Base-by-base conservation (phyloP, 352 stramenopile genomes). In the Aphanomyces stellatus region DNA sequence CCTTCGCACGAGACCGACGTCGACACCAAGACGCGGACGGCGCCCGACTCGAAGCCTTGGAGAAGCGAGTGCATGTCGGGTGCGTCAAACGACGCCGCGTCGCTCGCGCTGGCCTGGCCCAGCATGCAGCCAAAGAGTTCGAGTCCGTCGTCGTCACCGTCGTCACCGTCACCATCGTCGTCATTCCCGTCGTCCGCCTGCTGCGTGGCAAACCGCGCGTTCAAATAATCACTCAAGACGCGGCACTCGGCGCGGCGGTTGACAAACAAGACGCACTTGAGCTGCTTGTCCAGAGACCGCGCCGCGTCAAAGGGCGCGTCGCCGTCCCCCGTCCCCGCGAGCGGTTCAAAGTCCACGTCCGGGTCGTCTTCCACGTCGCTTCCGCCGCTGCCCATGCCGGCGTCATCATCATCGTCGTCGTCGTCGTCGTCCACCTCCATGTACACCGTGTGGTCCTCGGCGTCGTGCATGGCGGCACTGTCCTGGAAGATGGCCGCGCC, bases 221-320 rank as follows among this genome's bases (percentile, higher is more conserved):
- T 93, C 2, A 96, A 72, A 53, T 72, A 95, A 46, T 95, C 87
- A 0, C 74, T 82, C 56, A 95, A 43, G 2, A 93, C 79, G 51
- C 84, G 87, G 40, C 82, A 90, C 67, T 93, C 86, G 25, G 78
- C 77, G n/a, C 88, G 80, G 22, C 81, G 90, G 46, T 88, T 79
- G 11, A 95, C 87, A 57, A 95, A 95, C 42, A 96, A 71, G 33
- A 96, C 93, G 22, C 85, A 61, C 5, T 68, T 57, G 3, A 24
- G 35, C 33, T 37, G 33, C 4, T 49, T 41, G 4, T 70, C 49
- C 2, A 51, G 6, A n/a, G n/a, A n/a, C n/a, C n/a, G n/a, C 17
- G 27, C 4, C 17, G 11, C 43, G 15, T 42, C n/a, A 1, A 51
- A 3, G 11, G 17, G 41, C 48, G 51, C 46, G 15, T 69, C 27